Base-by-base conservation (phyloP, 148 eudicot genomes). In the Arbutus unedo region DNA sequence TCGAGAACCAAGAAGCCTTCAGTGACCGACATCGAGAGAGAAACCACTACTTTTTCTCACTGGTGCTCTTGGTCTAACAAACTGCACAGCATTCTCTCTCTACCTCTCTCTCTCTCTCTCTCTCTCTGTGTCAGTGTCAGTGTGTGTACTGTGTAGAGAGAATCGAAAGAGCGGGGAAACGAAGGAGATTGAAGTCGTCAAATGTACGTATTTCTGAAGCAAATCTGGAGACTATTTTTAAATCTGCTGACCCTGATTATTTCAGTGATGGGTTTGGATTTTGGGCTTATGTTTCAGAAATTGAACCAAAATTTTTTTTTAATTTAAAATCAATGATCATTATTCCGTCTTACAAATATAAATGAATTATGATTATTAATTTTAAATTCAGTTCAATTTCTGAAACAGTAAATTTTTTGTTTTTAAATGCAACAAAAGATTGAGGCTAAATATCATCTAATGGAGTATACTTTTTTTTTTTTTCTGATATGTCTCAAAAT, bases 1-100 rank as follows among this genome's bases (percentile, higher is more conserved):
- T 62, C 76, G 23, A 85, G 82, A 79, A 85, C 77, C 21, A 72
- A 54, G 62, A 82, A 78, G 49, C 76, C 82, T 43, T 85, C 82
- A 54, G 68, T 18, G 51, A 59, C 71, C 87, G 85, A 57, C 87
- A 73, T 78, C 82, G 62, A 53, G 53, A 54, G 21, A 70, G 14
- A 31, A 60, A 41, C 45, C 74, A 4, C 48, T 5, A 31, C 25
- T 13, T 31, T 53, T 31, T 47, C 51, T 47, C 45, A 8, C 77
- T 73, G 59, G 72, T 82, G 74, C 74, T 73, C 74, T 9, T 10
- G 10, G 59, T 38, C 50, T 38, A 7, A 49, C 48, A 3, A 49
- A 9, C 50, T 18, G 25, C 0, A 9, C 53, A 18, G 13, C 23
- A 4, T 18, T 3, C 3, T 47, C 21, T n/a, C 54, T 48, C 77